phyloP scores from a whole-genome alignment of 2,329 filamentous ascomycete species.

The Amesomyces nigricolor region DNA sequence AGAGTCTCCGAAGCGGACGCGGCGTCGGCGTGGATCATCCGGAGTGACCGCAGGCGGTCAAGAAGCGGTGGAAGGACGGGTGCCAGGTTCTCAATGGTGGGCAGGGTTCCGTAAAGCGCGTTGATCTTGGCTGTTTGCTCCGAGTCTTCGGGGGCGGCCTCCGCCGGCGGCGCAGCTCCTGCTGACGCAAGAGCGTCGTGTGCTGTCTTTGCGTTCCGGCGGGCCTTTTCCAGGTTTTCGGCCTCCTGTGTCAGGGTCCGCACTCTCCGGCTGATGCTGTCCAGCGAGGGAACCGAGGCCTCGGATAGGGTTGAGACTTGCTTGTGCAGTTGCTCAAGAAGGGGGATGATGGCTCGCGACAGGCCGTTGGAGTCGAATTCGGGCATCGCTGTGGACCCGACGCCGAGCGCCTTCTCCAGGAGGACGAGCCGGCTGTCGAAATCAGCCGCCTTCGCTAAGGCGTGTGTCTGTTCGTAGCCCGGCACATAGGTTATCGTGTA shows the following conservation, averaged over 20 bases:
- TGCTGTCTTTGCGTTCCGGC: conserved; percentile 55
- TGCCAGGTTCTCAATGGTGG: conserved; percentile 79
- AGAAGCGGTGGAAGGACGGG: conserved; percentile 81
- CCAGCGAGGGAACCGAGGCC: conserved; percentile 66
- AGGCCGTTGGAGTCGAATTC: conserved; percentile 53
- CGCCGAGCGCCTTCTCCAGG: conserved; percentile 75
- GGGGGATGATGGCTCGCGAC: conserved; percentile 69
- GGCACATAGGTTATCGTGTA: conserved; percentile 62
- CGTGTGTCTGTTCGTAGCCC: conserved; percentile 61
- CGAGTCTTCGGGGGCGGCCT: conserved; percentile 42
- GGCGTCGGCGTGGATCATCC: conserved; percentile 80
- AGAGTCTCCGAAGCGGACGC: conserved; percentile 74
- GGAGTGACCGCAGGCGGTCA: conserved; percentile 76
- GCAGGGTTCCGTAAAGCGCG: conserved; percentile 80
- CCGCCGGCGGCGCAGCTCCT: conserved; percentile 36
- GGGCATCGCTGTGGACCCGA: conserved; percentile 63
- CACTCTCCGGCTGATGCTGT: conserved; percentile 64
- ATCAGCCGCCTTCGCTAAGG: conserved; percentile 73
- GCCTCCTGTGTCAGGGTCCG: conserved; percentile 67
- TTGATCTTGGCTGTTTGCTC: conserved; percentile 86
- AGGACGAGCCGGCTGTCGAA: conserved; percentile 77
- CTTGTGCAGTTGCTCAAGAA: conserved; percentile 72
- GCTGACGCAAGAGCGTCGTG: conserved; percentile 52
- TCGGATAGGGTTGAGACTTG: conserved; percentile 72
- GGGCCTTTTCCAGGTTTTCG: conserved; percentile 62